Evolutionary conservation across 805 yeast genomes (phyloP).

Genomic region (Nakazawaea pomicola): DNA sequence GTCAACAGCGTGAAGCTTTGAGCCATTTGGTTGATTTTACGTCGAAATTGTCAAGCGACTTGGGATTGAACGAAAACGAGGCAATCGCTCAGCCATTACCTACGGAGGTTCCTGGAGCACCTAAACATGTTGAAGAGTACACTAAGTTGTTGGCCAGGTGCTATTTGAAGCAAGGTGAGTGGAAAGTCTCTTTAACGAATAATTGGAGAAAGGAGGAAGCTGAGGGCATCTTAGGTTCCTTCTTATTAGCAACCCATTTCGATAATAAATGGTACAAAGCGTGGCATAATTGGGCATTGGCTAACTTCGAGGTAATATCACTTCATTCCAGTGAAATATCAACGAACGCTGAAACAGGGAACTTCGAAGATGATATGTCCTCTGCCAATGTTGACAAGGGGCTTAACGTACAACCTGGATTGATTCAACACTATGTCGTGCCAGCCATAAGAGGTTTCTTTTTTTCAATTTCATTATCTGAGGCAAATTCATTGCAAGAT

Average conservation of each 20-base stretch:
- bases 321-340: constrained; percentile 30
- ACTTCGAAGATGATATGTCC: constrained; percentile 13
- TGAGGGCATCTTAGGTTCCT: constrained; percentile 86
- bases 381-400: constrained; percentile 10
- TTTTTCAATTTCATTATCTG: constrained; percentile 86
- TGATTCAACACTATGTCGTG: constrained; percentile 81
- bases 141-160: constrained; percentile 88
- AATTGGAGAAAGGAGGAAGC: constrained; percentile 73
- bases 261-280: constrained; percentile 95
- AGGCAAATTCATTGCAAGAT: constrained; percentile 86
- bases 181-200: constrained; percentile 82
- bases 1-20: constrained; percentile 81
- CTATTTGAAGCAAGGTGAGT: constrained; percentile 95
- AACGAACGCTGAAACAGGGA: constrained; percentile 12
- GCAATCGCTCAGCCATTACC: constrained; percentile 84
- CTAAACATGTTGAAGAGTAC: constrained; percentile 74
- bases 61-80: constrained; percentile 83
- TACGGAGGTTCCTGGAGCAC: constrained; percentile 61
- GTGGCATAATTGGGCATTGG: constrained; percentile 99
- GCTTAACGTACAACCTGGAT: constrained; percentile 37
- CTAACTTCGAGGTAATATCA: constrained; percentile 92
- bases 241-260: constrained; percentile 89
- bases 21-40: constrained; percentile 86
- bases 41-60: constrained; percentile 80
- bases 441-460: constrained; percentile 97